Evolutionary conservation across 495 filamentous ascomycete species (phyloP).

Genomic region (Xylaria venustula): DNA sequence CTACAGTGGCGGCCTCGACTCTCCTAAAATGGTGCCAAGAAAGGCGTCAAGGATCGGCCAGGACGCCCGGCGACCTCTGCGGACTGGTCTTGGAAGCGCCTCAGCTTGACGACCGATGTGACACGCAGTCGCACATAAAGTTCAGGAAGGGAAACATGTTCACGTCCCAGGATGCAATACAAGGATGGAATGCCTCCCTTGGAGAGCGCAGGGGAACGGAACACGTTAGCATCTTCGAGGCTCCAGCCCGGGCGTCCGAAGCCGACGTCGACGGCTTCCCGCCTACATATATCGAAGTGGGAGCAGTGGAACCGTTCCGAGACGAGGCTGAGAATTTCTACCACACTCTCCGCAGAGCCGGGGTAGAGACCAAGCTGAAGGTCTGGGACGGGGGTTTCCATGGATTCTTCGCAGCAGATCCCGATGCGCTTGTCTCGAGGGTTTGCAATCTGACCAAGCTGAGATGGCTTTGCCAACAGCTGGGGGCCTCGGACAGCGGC

Average conservation of each 20-base stretch:
- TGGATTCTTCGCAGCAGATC: conserved; percentile 13
- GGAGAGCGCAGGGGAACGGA: not conserved
- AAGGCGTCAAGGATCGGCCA: not conserved
- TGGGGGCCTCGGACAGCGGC: not conserved
- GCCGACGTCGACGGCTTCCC: conserved; percentile 6
- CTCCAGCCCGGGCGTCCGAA: conserved; percentile 6
- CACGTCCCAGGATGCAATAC: conserved; percentile 5
- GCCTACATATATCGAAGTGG: conserved; percentile 17
- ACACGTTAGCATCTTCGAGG: conserved; percentile 13
- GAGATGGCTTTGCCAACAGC: conserved; percentile 8
- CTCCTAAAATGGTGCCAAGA: conserved; percentile 14
- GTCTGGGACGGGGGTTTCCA: conserved; percentile 17
- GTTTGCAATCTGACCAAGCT: conserved; percentile 4
- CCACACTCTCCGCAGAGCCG: conserved; percentile 23
- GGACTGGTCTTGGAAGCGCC: conserved; percentile 18
- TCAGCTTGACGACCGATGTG: conserved; percentile 16
- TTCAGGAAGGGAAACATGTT: conserved; percentile 17
- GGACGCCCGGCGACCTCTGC: not conserved
- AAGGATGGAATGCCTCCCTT: conserved; percentile 14
- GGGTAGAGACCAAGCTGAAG: conserved; percentile 35
- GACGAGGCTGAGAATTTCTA: conserved; percentile 23
- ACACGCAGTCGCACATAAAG: conserved; percentile 8
- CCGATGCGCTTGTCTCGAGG: conserved; percentile 6
- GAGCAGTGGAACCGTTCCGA: conserved; percentile 12
- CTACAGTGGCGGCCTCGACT: conserved; percentile 9